Percentiles rank a stretch among this genome's conserved stretches.
Conservation (phyloP, 2,329 filamentous ascomycete species). For the Zymoseptoria pseudotritici region DNA sequence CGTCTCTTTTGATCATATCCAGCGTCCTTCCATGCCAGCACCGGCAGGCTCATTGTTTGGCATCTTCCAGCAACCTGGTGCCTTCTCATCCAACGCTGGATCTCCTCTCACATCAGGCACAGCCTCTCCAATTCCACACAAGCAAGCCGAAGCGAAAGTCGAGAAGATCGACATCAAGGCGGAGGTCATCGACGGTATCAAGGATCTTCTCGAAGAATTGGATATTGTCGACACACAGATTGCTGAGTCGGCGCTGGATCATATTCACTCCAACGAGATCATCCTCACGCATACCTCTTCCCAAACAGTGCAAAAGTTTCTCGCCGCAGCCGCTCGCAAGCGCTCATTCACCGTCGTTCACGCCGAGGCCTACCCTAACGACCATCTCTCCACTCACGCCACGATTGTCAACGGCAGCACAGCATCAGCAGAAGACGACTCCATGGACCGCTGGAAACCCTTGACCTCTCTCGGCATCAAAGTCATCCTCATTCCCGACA, state of each 20-base stretch:
- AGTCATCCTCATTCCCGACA: constrained; percentile 77
- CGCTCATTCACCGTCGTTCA: constrained; percentile 88
- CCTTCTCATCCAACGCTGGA: constrained; percentile 36
- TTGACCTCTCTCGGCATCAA: constrained; percentile 70
- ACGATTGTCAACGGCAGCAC: constrained; percentile 50
- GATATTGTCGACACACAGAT: constrained; percentile 91
- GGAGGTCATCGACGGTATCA: constrained; percentile 88
- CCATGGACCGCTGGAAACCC: constrained; percentile 61
- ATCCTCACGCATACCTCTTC: constrained; percentile 86
- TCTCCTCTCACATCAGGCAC: constrained; percentile 9
- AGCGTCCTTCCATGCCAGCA: constrained; percentile 55
- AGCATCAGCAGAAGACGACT: constrained; percentile 38
- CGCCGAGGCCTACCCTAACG: constrained; percentile 65
- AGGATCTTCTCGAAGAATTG: constrained; percentile 93
- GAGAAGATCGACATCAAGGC: constrained; percentile 63
- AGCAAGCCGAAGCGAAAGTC: constrained; percentile 27
- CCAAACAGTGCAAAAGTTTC: constrained; percentile 78
- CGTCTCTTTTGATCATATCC: constrained; percentile 20
- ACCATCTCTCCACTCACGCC: constrained; percentile 56
- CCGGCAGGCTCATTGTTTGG: constrained; percentile 73
- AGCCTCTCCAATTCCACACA: constrained; percentile 28
- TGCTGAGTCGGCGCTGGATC: constrained; percentile 75
- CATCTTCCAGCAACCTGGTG: constrained; percentile 63
- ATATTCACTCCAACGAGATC: constrained; percentile 88
- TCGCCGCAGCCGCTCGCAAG: constrained; percentile 79